Evolutionary conservation across 1,139 yeast species (phyloP).

Genomic region (Lodderomyces metapsilosis): DNA sequence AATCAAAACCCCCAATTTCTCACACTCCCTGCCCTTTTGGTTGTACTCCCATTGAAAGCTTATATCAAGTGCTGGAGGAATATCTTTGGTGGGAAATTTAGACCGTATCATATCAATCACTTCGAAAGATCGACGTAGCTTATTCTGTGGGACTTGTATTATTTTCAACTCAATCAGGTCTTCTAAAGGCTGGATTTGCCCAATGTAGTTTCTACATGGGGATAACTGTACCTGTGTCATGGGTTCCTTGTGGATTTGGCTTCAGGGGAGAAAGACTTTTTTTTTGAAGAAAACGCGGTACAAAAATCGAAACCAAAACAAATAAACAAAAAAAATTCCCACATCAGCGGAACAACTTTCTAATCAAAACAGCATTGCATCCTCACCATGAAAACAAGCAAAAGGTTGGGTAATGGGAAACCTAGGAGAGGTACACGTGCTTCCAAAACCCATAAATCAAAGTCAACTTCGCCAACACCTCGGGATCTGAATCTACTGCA

Average conservation of each 20-base stretch:
- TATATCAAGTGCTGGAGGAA: slow-evolving; percentile 7
- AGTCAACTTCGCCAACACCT: slow-evolving; percentile 1
- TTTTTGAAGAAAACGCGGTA: neutral
- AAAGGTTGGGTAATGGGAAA: slow-evolving; percentile 1
- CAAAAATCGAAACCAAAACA: slow-evolving; percentile 7
- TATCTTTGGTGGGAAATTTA: neutral
- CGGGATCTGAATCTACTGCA: neutral
- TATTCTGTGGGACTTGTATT: neutral
- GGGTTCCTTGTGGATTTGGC: neutral
- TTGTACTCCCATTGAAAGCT: slow-evolving; percentile 28
- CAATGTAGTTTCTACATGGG: slow-evolving; percentile 19
- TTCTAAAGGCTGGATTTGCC: slow-evolving; percentile 3
- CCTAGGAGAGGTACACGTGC: neutral
- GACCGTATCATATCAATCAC: neutral
- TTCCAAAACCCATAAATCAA: neutral
- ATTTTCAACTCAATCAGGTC: neutral
- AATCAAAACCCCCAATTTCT: slow-evolving; percentile 29
- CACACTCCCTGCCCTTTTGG: slow-evolving; percentile 11
- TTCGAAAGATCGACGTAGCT: neutral
- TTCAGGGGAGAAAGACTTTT: too few species aligned
- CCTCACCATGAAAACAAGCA: neutral
- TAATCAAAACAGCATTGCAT: too few species aligned
- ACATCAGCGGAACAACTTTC: too few species aligned
- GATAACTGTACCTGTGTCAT: slow-evolving; percentile 11
- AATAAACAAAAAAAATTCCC: neutral